phyloP scores from a whole-genome alignment of 2,329 filamentous ascomycete species.

The Cordyceps pruinosa region DNA sequence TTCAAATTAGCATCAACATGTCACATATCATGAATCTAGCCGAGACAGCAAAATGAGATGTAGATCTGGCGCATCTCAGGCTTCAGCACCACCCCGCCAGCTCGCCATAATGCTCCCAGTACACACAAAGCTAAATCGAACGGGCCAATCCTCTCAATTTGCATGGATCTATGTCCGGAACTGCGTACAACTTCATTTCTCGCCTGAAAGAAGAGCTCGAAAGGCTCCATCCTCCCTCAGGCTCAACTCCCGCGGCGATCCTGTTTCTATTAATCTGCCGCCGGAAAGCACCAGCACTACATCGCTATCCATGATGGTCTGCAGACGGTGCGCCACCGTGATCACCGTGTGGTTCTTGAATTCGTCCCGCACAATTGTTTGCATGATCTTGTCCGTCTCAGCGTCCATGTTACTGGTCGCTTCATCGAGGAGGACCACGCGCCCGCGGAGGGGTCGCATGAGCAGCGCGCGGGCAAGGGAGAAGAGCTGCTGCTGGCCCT shows the following conservation, averaged over 20 bases:
- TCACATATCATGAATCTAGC: not conserved
- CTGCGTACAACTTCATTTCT: too few relatives aligned
- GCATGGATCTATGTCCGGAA: too few relatives aligned
- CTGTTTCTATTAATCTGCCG: not conserved
- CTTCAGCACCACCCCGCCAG: not conserved
- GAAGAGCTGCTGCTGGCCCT: constrained; percentile 6
- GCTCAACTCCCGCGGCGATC: not conserved
- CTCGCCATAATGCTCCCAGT: too few relatives aligned
- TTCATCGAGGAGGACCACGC: constrained; percentile 16
- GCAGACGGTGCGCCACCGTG: not conserved
- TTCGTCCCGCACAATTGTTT: constrained; percentile 8
- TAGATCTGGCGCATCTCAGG: not conserved
- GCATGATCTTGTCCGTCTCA: constrained; percentile 10
- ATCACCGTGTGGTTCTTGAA: constrained; percentile 13
- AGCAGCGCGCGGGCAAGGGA: not conserved
- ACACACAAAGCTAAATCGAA: too few relatives aligned
- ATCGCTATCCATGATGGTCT: constrained; percentile 7
- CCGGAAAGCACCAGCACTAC: not conserved
- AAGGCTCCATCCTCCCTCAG: not conserved
- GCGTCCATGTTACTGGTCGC: constrained; percentile 3
- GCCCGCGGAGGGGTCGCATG: constrained; percentile 4
- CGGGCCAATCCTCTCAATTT: too few relatives aligned
- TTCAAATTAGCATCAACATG: not conserved
- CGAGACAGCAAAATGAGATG: not conserved
- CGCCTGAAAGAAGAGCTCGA: not conserved